Evolutionary conservation across 495 filamentous ascomycete species (phyloP).

Genomic region (Annulohypoxylon nitens): DNA sequence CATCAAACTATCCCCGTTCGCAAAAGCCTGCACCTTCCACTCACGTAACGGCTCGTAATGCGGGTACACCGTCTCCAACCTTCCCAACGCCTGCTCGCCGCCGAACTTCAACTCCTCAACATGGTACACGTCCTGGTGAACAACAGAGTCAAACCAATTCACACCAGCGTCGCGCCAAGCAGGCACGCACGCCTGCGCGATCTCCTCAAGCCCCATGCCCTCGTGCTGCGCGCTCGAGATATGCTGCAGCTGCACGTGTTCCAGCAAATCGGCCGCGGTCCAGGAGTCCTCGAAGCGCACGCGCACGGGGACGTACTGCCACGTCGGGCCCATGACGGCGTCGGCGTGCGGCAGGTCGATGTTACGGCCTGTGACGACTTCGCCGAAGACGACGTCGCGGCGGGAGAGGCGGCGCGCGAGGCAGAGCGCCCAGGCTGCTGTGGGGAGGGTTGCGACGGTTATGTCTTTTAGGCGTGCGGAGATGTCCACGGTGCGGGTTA

Average conservation of each 20-base stretch:
- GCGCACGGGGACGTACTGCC: constrained; percentile 60
- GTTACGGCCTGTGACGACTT: constrained; percentile 71
- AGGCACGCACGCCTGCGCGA: constrained; percentile 49
- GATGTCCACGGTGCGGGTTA: constrained; percentile 60
- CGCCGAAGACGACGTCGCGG: constrained; percentile 71
- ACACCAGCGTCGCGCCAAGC: constrained; percentile 30
- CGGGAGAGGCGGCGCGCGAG: constrained; percentile 64
- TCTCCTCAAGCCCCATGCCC: constrained; percentile 54
- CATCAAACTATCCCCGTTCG: constrained; percentile 53
- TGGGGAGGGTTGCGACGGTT: constrained; percentile 69
- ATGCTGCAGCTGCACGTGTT: constrained; percentile 55
- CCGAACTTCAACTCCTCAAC: constrained; percentile 56
- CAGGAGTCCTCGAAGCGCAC: constrained; percentile 49
- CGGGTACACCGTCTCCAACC: constrained; percentile 60
- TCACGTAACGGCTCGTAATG: constrained; percentile 60
- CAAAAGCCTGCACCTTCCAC: constrained; percentile 63
- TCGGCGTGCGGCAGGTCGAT: constrained; percentile 61
- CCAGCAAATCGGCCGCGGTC: constrained; percentile 51
- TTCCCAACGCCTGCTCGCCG: constrained; percentile 36
- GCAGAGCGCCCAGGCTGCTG: constrained; percentile 72
- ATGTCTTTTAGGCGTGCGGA: constrained; percentile 60
- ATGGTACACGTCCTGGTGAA: constrained; percentile 63
- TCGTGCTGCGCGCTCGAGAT: constrained; percentile 54
- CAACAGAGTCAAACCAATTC: constrained; percentile 59
- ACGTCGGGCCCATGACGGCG: constrained; percentile 60